Conservation (phyloP, 2,329 filamentous ascomycete genomes). For the Exophiala dermatitidis region DNA sequence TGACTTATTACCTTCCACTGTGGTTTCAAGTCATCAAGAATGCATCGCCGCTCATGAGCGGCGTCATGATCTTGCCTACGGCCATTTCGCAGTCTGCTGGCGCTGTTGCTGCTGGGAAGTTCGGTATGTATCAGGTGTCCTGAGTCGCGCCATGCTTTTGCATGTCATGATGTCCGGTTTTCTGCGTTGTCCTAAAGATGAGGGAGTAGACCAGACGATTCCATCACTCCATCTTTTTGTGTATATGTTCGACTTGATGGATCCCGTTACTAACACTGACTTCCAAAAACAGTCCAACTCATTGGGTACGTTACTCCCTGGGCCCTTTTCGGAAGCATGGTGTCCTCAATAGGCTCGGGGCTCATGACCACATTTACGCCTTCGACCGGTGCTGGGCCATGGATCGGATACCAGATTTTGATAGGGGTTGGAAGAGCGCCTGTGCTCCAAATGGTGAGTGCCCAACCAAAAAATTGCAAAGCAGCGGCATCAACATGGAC, state of each 20-base stretch:
- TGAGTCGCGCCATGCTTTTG: no score
- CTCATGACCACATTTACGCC: slow-evolving; percentile 27
- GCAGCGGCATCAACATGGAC: no score
- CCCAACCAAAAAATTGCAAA: no score
- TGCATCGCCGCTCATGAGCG: slow-evolving; percentile 24
- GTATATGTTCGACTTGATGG: no score
- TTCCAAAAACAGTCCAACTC: slow-evolving; percentile 11
- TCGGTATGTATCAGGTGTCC: slow-evolving; percentile 4
- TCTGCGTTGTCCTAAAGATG: no score
- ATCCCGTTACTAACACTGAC: neutral
- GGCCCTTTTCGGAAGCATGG: slow-evolving; percentile 23
- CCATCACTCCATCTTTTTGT: no score
- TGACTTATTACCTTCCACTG: slow-evolving; percentile 28
- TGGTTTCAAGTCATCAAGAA: slow-evolving; percentile 29
- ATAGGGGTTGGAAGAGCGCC: slow-evolving; percentile 26
- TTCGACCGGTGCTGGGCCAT: slow-evolving; percentile 25
- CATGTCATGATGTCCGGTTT: no score
- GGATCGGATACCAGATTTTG: slow-evolving; percentile 32
- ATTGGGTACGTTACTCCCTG: slow-evolving; percentile 28
- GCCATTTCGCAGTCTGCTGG: slow-evolving; percentile 21
- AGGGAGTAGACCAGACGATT: no score
- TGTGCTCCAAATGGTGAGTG: slow-evolving; percentile 23
- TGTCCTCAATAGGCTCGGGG: slow-evolving; percentile 27
- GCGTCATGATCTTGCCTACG: slow-evolving; percentile 25
- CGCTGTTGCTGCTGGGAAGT: slow-evolving; percentile 16